These are phyloP conservation scores for Leptographium lundbergii DNA, from an alignment of 2,329 filamentous ascomycete genomes.

Conservation along the genomic window DNA sequence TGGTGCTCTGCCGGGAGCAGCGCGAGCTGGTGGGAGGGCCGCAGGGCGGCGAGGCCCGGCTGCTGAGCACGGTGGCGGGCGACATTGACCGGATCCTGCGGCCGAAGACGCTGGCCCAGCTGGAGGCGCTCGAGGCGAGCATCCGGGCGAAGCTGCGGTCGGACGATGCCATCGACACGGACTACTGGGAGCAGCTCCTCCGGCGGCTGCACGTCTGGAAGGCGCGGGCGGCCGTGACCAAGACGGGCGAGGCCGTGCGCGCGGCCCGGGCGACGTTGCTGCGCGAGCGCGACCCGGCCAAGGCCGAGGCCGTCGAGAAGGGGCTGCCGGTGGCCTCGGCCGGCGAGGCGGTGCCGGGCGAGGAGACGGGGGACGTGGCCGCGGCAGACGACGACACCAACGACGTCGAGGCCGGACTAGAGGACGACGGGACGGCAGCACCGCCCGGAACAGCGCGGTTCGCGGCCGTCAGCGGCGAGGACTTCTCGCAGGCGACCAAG, in stretches of 20 bases:
- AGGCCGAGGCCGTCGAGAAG: conserved; percentile 36
- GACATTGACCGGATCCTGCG: conserved; percentile 81
- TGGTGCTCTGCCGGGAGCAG: conserved; percentile 68
- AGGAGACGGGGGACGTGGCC: neutral
- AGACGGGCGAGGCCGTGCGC: conserved; percentile 64
- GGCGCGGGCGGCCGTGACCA: conserved; percentile 71
- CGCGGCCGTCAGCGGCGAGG: conserved; percentile 49
- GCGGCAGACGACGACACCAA: neutral
- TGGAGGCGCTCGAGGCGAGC: conserved; percentile 77
- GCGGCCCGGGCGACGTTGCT: conserved; percentile 55
- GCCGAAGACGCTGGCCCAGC: conserved; percentile 74
- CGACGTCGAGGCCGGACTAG: no score
- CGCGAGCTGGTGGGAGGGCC: conserved; percentile 18
- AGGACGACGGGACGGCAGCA: neutral
- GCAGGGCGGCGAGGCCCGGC: conserved; percentile 43
- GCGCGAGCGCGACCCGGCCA: conserved; percentile 52
- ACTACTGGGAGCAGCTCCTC: conserved; percentile 94
- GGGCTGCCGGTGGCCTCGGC: neutral
- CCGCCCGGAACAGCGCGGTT: neutral
- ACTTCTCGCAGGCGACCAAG: conserved; percentile 77
- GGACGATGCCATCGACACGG: conserved; percentile 84
- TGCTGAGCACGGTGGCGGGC: conserved; percentile 68
- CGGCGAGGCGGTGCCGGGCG: neutral
- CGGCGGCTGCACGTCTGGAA: conserved; percentile 82
- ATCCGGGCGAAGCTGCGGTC: conserved; percentile 77